Base-by-base conservation (phyloP, 2,329 filamentous ascomycete genomes). In the Epichloe elymi region DNA sequence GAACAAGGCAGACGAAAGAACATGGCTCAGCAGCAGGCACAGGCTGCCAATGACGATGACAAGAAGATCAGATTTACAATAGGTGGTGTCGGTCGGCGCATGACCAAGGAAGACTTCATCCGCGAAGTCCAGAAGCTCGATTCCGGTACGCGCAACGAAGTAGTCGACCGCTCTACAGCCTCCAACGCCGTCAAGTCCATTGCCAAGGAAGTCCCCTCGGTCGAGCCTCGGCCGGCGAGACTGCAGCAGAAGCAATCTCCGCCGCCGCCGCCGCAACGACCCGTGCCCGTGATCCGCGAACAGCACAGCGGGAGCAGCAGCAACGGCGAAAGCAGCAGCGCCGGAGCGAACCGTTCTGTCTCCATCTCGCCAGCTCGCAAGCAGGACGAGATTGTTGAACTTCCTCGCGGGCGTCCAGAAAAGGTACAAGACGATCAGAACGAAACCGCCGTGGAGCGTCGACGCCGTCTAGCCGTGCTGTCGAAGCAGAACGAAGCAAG, bases 91-190 rank as follows among this genome's bases (percentile, higher is more conserved):
- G 85, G 85, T 5, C 74, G 76, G 54, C 79, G 86, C 46, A 84
- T 93, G 79, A 89, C 78, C 55, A 90, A 90, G 67, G 80, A 83
- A 4, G 85, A 89, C 60, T 91, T 93, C 62, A 80, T 93, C 54
- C 72, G 76, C 45, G 81, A 88, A 61, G 82, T 93, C 61, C 79
- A 82, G 56, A 78, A 81, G 56, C 73, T 91, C 53, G 85, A 91
- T 62, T 77, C 79, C 23, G 79, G 79, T 60, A 79, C 82, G 14
- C 75, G 76, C 5, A 70, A 69, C 37, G 74, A 79, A 53, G 71
- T 79, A 2, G 67, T 80, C 4, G 73, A 77, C 38, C 69, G 71
- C 51, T 78, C 75, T 0, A 67, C 61, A 5, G 75, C 74, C 1
- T 69, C 75, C 0, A 65, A 67, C 4, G 68, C 66, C 1, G 61